These are phyloP conservation scores for Panus rudis DNA, from an alignment of 768 basidiomycete species.

Conservation along the genomic window DNA sequence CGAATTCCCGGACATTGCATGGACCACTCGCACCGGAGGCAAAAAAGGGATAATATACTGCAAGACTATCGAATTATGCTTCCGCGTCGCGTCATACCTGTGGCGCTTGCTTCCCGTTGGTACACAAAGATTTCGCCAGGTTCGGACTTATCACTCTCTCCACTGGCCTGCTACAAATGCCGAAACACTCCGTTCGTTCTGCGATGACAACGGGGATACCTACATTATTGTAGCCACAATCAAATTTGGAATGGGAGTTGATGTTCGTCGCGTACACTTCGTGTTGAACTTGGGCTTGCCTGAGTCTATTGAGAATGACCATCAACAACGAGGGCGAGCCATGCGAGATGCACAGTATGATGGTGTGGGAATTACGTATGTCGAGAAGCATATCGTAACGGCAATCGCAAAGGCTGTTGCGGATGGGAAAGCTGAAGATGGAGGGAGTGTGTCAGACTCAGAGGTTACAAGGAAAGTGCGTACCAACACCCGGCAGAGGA, in stretches of 20 bases:
- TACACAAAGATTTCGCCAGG: background rate
- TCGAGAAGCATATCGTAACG: too few relatives aligned
- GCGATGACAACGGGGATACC: background rate
- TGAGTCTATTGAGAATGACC: background rate
- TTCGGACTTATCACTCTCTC: slow-evolving; percentile 1
- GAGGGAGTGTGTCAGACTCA: too few relatives aligned
- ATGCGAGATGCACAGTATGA: background rate
- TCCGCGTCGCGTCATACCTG: background rate
- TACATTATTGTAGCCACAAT: slow-evolving; percentile 5
- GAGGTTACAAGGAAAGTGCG: background rate
- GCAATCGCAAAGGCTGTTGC: background rate
- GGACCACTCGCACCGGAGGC: background rate
- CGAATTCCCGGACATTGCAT: background rate
- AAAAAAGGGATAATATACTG: background rate
- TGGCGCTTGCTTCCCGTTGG: background rate
- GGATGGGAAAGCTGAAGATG: too few relatives aligned
- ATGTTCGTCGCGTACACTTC: background rate
- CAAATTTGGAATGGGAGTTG: slow-evolving; percentile 5
- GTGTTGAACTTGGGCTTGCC: slow-evolving; percentile 3
- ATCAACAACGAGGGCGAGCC: slow-evolving; percentile 1
- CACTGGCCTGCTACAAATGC: background rate
- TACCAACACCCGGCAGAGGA: too few relatives aligned
- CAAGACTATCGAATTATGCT: background rate
- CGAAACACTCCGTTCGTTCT: background rate
- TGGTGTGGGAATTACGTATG: background rate